Evolutionary conservation across 805 yeast genomes (phyloP).

Genomic region (Grigorovia yakushimaensis): DNA sequence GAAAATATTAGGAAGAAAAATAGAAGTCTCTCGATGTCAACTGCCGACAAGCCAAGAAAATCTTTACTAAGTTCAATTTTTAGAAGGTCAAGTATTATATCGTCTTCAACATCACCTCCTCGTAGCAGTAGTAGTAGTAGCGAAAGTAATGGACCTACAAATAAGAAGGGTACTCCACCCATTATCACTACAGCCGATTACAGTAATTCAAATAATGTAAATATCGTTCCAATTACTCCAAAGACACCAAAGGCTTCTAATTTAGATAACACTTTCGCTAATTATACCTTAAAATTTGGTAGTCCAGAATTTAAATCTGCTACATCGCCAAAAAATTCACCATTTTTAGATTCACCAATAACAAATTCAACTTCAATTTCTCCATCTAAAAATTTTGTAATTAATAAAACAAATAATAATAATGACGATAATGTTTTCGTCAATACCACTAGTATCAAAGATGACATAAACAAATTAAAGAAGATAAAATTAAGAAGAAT

Average conservation of each 20-base stretch:
- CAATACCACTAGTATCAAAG: background rate
- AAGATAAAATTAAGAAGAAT: slow-evolving; percentile 46
- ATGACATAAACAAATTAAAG: background rate
- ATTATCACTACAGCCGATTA: background rate
- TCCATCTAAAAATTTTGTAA: background rate
- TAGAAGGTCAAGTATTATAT: slow-evolving; percentile 11
- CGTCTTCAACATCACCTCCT: background rate
- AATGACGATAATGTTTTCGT: background rate
- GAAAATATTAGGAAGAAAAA: background rate
- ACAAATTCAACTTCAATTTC: background rate
- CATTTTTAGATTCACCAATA: background rate
- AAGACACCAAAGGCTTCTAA: background rate
- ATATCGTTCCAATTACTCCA: background rate
- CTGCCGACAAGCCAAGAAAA: slow-evolving; percentile 15
- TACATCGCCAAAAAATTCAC: background rate
- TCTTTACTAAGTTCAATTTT: slow-evolving; percentile 22
- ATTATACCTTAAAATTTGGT: background rate
- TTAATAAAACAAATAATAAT: background rate
- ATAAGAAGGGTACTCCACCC: background rate
- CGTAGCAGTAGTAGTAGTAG: background rate
- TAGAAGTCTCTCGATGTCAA: background rate
- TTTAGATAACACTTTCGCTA: background rate
- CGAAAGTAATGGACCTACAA: background rate
- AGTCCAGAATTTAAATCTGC: background rate
- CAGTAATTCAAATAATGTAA: background rate